Evolutionary conservation across 306 rosid species (phyloP), one percentile per base, ranked within the genome.

Genomic region (Acmispon strigosus): DNA sequence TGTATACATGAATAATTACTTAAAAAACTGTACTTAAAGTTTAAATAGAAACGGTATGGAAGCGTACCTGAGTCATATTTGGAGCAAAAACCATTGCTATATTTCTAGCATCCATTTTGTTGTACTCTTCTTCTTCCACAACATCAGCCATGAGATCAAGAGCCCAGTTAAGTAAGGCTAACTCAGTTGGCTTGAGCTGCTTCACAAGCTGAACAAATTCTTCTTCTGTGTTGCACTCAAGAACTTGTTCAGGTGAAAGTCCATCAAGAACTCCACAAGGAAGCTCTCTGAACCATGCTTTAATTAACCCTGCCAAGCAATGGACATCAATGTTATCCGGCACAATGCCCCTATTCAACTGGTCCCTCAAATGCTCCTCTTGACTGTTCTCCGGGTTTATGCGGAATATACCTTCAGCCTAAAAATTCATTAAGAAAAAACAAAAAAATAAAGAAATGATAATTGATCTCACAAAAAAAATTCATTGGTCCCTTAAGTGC

Each of bases 71-170:
- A 64, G 96, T 91, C 99, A 95, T 95, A 82, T 95, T 95, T 41
- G 99, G 97, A 69, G 99, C 83, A 80, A 95, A 95, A 78, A 91
- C 97, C 99, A 95, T 95, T 27, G 99, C 96, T 10, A 95, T 95
- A 54, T 91, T 95, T 76, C 99, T 83, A 17, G 97, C 87, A 78
- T 95, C 88, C 99, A 91, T 95, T 80, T 95, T 95, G 86, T 95
- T 95, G 66, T 36, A 54, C 59, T 95, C 96, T 72, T 91, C 96
- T 74, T 95, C 96, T 56, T 78, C 88, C n/a, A 95, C 99, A 79
- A 95, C 96, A 80, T 91, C 99, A 66, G 92, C 89, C 99, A 91
- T 89, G 59, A 95, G 96, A 83, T 91, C 91, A 77, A 89, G 65
- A 13, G 96, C 99, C 97, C 97, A 95, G 62, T 76, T 91, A 58